Evolutionary conservation across 306 rosid species (phyloP).

Genomic region (Herpetospermum pedunculosum): DNA sequence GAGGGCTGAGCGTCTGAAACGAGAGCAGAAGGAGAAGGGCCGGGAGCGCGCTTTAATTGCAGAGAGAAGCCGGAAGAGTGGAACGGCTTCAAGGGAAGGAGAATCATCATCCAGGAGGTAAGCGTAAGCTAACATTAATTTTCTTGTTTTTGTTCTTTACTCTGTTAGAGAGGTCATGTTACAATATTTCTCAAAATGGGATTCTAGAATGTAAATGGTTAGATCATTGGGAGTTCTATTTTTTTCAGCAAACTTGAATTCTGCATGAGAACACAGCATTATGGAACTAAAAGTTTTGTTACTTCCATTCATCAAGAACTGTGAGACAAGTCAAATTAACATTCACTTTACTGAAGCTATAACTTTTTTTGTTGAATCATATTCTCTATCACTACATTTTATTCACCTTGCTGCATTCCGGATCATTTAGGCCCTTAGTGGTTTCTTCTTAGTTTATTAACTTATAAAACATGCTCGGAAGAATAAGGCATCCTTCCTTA

Average conservation of each 20-base stretch:
- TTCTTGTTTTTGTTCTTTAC: neutral
- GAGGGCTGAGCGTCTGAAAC: conserved; percentile 63
- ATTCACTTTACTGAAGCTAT: neutral
- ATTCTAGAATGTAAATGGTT: neutral
- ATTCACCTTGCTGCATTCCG: neutral
- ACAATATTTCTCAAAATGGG: neutral
- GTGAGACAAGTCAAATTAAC: neutral
- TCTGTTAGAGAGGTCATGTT: neutral
- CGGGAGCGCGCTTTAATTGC: conserved; percentile 44
- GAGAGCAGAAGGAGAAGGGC: conserved; percentile 79
- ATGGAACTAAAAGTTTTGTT: neutral
- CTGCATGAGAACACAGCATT: neutral
- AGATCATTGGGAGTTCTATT: neutral
- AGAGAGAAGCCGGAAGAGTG: conserved; percentile 21
- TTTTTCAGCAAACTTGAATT: neutral
- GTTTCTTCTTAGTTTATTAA: too few species aligned
- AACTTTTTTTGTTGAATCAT: neutral
- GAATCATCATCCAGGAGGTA: conserved; percentile 40
- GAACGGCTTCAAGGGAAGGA: conserved; percentile 19
- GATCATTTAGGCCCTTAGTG: neutral
- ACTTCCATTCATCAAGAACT: neutral
- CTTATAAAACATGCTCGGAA: too few species aligned
- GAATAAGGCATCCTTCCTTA: neutral
- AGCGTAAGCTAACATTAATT: conserved; percentile 2
- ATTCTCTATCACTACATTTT: neutral